Percentiles rank a stretch among this genome's conserved stretches.
These are phyloP conservation scores for Suillus subluteus DNA, from an alignment of 768 basidiomycete genomes.

Conservation along the genomic window DNA sequence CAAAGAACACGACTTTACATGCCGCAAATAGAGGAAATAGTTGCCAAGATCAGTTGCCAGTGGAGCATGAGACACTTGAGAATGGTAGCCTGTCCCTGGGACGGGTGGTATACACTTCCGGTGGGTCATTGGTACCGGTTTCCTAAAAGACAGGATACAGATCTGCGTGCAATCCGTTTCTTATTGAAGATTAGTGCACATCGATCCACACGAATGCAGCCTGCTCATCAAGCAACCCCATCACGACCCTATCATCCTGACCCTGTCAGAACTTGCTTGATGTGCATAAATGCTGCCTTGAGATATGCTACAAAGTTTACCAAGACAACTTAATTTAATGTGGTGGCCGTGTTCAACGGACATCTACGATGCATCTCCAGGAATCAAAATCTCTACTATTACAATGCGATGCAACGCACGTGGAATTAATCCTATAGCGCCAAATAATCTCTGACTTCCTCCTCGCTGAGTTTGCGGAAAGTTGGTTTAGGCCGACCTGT, in stretches of 20 bases:
- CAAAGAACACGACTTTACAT: conserved; percentile 1
- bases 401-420: conserved; percentile 29
- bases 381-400: conserved; percentile 11
- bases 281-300: not conserved
- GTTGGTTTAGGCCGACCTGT: conserved; percentile 79
- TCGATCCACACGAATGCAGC: not conserved
- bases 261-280: not conserved
- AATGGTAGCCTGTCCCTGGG: not conserved
- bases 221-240: not conserved
- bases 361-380: conserved; percentile 5
- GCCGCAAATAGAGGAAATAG: not conserved
- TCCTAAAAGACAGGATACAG: not conserved
- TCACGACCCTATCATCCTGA: conserved; percentile 1
- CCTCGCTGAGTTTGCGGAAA: conserved; percentile 94
- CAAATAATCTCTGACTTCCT: conserved; percentile 96
- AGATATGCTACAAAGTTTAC: not conserved
- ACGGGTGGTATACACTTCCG: not conserved
- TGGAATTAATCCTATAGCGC: conserved; percentile 59
- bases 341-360: not conserved
- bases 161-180: not conserved
- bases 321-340: not conserved
- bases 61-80: not conserved
- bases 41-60: not conserved
- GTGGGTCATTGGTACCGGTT: not conserved
- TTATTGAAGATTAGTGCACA: not conserved